phyloP scores from a whole-genome alignment of 2,329 filamentous ascomycete species.

The Xylaria digitata region DNA sequence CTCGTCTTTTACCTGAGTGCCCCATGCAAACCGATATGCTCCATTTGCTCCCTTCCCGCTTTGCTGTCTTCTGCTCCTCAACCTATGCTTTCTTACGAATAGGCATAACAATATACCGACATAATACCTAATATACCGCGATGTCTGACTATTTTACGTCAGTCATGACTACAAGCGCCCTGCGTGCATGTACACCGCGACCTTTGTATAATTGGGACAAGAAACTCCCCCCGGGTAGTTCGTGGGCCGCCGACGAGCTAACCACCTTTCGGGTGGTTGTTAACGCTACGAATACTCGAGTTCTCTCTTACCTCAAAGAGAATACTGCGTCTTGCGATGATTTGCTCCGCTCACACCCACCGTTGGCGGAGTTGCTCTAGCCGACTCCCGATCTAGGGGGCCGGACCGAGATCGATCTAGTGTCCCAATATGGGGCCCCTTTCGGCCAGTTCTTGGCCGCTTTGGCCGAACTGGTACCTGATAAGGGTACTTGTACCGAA shows the following conservation, averaged over 20 bases:
- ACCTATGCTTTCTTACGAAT: no score
- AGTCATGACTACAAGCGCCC: not conserved
- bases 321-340: not conserved
- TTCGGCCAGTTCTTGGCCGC: conserved; percentile 6
- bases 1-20: no score
- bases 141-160: not conserved
- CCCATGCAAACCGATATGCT: no score
- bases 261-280: not conserved
- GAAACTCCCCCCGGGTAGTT: not conserved
- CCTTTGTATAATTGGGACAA: not conserved
- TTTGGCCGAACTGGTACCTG: not conserved
- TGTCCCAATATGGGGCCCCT: not conserved
- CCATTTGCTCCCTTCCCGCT: no score
- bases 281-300: not conserved
- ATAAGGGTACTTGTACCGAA: not conserved
- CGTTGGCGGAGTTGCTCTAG: not conserved
- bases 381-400: not conserved
- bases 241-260: not conserved
- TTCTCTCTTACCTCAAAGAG: not conserved
- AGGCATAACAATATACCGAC: no score
- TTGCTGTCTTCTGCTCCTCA: no score
- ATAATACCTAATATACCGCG: no score
- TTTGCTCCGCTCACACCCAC: not conserved
- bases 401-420: not conserved
- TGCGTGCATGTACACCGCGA: not conserved